Evolutionary conservation across 441 rosid genomes (phyloP), one percentile per base, ranked within the genome.

Genomic region (Pelargonium cotyledonis): DNA sequence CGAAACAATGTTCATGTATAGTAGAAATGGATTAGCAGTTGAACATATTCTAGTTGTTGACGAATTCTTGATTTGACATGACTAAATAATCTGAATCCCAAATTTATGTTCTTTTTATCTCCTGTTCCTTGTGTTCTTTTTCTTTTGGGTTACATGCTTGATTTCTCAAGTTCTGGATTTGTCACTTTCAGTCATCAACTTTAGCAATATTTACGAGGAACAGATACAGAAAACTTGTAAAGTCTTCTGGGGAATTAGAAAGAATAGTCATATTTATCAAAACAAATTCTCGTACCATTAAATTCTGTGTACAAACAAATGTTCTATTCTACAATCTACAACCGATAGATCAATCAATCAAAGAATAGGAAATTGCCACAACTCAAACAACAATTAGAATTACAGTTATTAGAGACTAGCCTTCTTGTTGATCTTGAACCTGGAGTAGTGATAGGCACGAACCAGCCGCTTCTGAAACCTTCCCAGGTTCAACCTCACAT

Each of bases 381-480:
- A 14, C 2, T 23, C 18, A 67, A 61, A 43, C 15, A 51, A 46
- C 18, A 41, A 0, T 11, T 31, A 15, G 26, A 60, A 29, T 70
- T 43, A 72, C 44, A 60, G 58, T 15, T 64, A 65, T 47, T 16
- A 71, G 35, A 19, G 70, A 68, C 4, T 67, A 16, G 18, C n/a
- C 0, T 44, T 51, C 29, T 19, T 21, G 12, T 74, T 74, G 29
- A 70, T 76, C 74, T 70, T 81, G 16, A 67, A 62, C 40, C 75
- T 35, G 15, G 80, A 73, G 72, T 73, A 68, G 29, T 65, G 43
- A 64, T 81, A 81, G 18, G 86, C 86, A 21, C 73, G 69, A 64
- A 69, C 70, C 71, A 86, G 66, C 40, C 83, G 66, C 80, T 87
- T 88, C 60, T 70, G 80, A 69, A 94, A 91, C 70, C 95, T 85